Evolutionary conservation across 1,139 yeast species (phyloP).

Genomic region (Yamadazyma sp.): DNA sequence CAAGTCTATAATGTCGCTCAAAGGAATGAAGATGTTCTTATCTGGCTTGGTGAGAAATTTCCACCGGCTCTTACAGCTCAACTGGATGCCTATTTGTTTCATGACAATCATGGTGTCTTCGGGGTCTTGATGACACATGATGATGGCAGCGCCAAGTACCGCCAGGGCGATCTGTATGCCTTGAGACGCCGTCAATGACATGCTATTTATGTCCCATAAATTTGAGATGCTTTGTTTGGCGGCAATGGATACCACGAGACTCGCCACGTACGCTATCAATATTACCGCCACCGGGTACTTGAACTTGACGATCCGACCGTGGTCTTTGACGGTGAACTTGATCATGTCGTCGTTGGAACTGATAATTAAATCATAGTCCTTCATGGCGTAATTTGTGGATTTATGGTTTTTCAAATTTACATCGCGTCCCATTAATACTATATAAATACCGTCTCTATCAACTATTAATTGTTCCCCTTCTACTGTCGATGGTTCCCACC

Average conservation of each 20-base stretch:
- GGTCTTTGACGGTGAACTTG: constrained; percentile 15
- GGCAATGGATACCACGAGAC: neutral
- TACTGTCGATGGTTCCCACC: constrained; percentile 39
- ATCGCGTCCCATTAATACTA: neutral
- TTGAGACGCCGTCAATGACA: neutral
- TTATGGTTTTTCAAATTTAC: too few species aligned
- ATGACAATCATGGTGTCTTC: constrained; percentile 36
- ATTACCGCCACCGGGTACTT: constrained; percentile 1
- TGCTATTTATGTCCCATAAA: neutral
- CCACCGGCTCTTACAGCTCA: constrained; percentile 30
- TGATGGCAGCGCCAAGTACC: neutral
- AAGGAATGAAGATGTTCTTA: constrained; percentile 46
- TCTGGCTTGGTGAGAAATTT: constrained; percentile 21
- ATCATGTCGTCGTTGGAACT: constrained; percentile 12
- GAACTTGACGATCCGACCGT: constrained; percentile 9
- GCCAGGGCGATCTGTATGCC: neutral
- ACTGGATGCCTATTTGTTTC: constrained; percentile 40
- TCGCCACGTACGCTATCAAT: constrained; percentile 1
- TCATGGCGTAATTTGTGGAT: too few species aligned
- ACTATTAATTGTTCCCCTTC: too few species aligned
- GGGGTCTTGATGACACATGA: constrained; percentile 24
- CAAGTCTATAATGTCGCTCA: constrained; percentile 53
- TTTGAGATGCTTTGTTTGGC: neutral
- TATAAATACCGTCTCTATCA: too few species aligned
- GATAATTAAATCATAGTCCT: constrained; percentile 14